Conservation (phyloP, 768 basidiomycete species). For the Tricholoma sp. region DNA sequence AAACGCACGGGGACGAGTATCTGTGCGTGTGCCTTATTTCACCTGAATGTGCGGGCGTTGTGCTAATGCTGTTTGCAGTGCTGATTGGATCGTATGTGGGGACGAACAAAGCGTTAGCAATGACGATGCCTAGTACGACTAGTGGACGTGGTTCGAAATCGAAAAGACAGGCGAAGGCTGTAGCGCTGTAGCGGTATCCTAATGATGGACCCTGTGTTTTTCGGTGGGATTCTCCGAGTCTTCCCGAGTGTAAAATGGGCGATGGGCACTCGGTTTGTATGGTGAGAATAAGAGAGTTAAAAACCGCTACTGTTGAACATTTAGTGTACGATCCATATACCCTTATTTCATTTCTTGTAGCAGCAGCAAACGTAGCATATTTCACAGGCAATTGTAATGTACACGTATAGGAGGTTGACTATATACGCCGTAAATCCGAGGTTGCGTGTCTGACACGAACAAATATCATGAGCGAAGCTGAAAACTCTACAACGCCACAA, state of each 20-base stretch:
- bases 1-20: conserved; percentile 40
- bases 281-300: too few species aligned
- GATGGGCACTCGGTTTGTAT: too few species aligned
- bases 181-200: too few species aligned
- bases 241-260: too few species aligned
- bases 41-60: not conserved
- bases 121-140: not conserved
- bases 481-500: conserved; percentile 2
- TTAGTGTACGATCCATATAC: not conserved
- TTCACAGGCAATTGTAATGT: not conserved
- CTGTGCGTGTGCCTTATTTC: conserved; percentile 24
- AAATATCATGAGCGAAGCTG: conserved; percentile 9
- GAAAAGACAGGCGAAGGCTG: not conserved
- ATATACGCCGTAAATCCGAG: not conserved
- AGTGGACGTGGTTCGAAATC: not conserved
- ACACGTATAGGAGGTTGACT: not conserved
- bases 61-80: conserved; percentile 7
- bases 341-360: not conserved
- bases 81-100: conserved; percentile 10
- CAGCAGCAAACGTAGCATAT: not conserved
- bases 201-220: too few species aligned
- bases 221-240: too few species aligned
- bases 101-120: not conserved
- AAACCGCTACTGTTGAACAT: not conserved
- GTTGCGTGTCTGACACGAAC: conserved; percentile 8